These are phyloP conservation scores for Dictyostelium firmibasis DNA, from an alignment of 78 protist species.

Conservation along the genomic window DNA sequence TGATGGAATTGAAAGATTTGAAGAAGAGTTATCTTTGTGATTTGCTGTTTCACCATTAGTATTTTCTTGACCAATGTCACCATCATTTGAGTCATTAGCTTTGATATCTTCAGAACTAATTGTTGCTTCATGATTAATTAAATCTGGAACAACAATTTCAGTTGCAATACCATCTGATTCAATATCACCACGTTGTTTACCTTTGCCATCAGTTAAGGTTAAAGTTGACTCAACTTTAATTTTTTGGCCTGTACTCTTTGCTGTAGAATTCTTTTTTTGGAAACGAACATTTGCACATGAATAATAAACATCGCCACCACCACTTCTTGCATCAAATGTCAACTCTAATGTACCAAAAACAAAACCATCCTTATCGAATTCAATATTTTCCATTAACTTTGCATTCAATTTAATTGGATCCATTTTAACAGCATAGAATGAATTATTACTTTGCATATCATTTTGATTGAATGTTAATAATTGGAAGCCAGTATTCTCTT, in stretches of 20 bases:
- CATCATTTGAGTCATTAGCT: background rate
- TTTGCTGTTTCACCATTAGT: background rate
- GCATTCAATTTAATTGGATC: background rate
- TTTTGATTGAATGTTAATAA: conserved; percentile 67
- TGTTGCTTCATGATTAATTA: background rate
- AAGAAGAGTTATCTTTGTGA: background rate
- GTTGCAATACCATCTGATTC: conserved; percentile 2
- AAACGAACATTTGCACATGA: conserved; percentile 57
- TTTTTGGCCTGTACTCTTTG: background rate
- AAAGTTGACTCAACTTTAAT: background rate
- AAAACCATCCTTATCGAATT: background rate
- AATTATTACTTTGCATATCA: conserved; percentile 38
- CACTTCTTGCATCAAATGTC: conserved; percentile 70
- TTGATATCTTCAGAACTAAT: background rate
- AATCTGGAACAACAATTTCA: background rate
- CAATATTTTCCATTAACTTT: background rate
- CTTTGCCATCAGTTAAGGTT: conserved; percentile 21
- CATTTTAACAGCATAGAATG: conserved; percentile 7
- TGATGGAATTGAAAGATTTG: background rate
- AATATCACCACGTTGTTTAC: background rate
- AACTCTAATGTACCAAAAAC: conserved; percentile 28
- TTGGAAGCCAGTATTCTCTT: conserved; percentile 46
- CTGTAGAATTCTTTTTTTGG: background rate
- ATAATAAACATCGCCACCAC: conserved; percentile 41
- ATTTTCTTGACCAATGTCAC: background rate